phyloP scores from a whole-genome alignment of 2,329 filamentous ascomycete species.

The Orbilia oligospora region DNA sequence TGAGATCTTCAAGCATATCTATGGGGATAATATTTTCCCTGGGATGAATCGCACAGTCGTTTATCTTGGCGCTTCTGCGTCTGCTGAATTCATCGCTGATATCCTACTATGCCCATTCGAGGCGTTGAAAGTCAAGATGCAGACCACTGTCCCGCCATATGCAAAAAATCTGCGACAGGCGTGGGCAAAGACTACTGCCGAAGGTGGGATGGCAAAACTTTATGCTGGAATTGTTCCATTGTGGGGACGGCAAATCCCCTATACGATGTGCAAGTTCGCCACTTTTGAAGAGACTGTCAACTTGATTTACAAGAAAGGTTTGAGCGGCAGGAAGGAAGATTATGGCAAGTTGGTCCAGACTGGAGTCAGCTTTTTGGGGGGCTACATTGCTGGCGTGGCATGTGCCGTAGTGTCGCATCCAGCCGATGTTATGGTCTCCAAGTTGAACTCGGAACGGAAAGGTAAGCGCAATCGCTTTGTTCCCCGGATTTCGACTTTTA shows the following conservation, averaged over 20 bases:
- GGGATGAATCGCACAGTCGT: conserved; percentile 78
- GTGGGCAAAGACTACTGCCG: conserved; percentile 57
- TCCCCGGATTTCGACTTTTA: conserved; percentile 20
- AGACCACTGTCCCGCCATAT: conserved; percentile 86
- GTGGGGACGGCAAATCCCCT: conserved; percentile 85
- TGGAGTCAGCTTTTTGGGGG: conserved; percentile 84
- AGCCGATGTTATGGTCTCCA: conserved; percentile 91
- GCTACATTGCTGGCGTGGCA: conserved; percentile 88
- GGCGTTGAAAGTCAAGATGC: conserved; percentile 84
- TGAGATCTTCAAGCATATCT: conserved; percentile 60
- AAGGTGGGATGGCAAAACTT: conserved; percentile 69
- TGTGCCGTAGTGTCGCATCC: conserved; percentile 87
- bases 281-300: conserved; percentile 92
- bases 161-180: conserved; percentile 69
- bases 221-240: conserved; percentile 93
- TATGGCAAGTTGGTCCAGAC: conserved; percentile 87
- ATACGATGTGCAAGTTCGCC: conserved; percentile 93
- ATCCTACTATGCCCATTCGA: conserved; percentile 88
- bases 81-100: conserved; percentile 83
- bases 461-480: conserved; percentile 27
- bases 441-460: conserved; percentile 84
- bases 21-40: conserved; percentile 50
- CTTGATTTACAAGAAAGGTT: conserved; percentile 79
- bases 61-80: conserved; percentile 83
- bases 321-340: conserved; percentile 83